Evolutionary conservation across 2,329 filamentous ascomycete genomes (phyloP).

Genomic region (Trichoderma arundinaceum): DNA sequence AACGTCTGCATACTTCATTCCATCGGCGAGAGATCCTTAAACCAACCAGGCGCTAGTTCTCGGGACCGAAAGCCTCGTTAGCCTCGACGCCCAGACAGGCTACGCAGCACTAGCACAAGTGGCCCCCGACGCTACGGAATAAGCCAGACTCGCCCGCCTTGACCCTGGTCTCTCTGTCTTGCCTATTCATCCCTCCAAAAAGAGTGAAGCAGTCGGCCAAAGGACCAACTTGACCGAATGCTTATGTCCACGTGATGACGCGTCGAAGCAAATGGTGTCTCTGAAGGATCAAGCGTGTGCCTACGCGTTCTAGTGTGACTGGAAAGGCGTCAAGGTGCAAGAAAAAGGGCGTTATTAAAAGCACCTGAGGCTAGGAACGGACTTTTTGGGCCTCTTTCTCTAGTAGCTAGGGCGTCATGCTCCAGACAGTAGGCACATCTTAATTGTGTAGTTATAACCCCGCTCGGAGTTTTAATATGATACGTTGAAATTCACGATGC

Average conservation of each 20-base stretch:
- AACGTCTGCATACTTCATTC: no score
- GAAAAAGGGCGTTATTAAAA: not conserved
- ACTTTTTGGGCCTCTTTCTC: not conserved
- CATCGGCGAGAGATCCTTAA: no score
- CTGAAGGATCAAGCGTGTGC: not conserved
- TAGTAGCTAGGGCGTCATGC: not conserved
- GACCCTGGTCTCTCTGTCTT: no score
- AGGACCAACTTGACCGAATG: not conserved
- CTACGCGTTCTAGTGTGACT: conserved; percentile 1
- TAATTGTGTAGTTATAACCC: not conserved
- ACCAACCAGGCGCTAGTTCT: no score
- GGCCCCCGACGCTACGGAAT: no score
- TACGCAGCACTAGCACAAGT: no score
- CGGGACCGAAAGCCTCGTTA: no score
- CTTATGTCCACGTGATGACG: conserved; percentile 26
- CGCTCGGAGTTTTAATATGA: not conserved
- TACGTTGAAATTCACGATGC: conserved; percentile 2
- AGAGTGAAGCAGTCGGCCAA: not conserved
- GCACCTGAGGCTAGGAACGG: no score
- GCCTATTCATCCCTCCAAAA: no score
- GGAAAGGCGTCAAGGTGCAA: not conserved
- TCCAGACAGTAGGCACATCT: not conserved
- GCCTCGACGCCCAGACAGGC: no score
- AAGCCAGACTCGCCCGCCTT: no score
- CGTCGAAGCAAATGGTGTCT: not conserved